These are phyloP conservation scores for Elongisporangium undulatum DNA, from an alignment of 352 stramenopile species.

Conservation along the genomic window DNA sequence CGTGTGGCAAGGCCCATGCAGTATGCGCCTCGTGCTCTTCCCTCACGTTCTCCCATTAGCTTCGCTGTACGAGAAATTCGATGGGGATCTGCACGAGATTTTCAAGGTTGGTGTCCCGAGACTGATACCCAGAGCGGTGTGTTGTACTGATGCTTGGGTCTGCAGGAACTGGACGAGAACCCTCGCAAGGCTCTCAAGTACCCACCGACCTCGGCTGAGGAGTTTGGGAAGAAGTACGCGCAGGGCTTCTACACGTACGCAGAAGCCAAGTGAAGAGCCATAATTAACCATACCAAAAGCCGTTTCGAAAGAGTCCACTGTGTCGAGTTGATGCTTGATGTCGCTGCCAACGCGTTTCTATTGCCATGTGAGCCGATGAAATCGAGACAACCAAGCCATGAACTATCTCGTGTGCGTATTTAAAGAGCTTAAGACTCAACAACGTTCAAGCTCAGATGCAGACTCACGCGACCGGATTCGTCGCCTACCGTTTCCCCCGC, in stretches of 20 bases:
- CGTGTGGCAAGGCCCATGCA: not conserved
- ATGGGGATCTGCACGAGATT: conserved; percentile 58
- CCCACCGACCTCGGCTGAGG: conserved; percentile 42
- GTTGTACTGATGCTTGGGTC: not conserved
- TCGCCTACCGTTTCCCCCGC: not conserved
- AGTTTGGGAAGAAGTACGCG: conserved; percentile 79
- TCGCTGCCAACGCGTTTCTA: too few species aligned
- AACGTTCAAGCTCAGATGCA: not conserved
- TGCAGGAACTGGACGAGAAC: conserved; percentile 68
- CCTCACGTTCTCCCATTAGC: conserved; percentile 10
- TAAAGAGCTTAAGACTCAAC: not conserved
- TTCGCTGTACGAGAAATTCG: conserved; percentile 54
- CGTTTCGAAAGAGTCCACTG: too few species aligned
- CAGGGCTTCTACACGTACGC: conserved; percentile 84
- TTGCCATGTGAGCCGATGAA: too few species aligned
- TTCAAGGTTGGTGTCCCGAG: conserved; percentile 52
- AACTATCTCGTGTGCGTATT: too few species aligned
- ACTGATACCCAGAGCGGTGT: too few species aligned
- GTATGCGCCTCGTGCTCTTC: not conserved
- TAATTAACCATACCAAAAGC: too few species aligned
- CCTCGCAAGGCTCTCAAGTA: conserved; percentile 78
- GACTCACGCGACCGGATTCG: not conserved
- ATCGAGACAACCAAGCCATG: too few species aligned
- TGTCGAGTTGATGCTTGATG: too few species aligned
- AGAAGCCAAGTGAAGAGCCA: conserved; percentile 70